Conservation (phyloP, 78 protist genomes). For the Dictyostelium capitatum region DNA sequence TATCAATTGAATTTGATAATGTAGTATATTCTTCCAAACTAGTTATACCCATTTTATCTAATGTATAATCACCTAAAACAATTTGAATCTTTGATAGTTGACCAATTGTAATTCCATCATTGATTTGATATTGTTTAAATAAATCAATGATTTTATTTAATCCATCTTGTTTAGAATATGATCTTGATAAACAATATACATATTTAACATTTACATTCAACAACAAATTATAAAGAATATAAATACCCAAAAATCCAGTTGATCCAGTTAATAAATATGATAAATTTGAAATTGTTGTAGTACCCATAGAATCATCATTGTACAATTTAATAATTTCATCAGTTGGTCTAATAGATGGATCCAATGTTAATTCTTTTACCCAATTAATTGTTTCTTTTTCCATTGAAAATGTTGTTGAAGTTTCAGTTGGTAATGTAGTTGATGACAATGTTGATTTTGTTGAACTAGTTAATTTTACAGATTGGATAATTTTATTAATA, state of each 20-base stretch:
- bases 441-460: too few relatives aligned
- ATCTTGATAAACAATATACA: conserved; percentile 37
- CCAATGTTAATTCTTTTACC: too few relatives aligned
- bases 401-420: too few relatives aligned
- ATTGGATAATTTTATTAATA: too few relatives aligned
- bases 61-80: not conserved
- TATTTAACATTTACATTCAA: not conserved
- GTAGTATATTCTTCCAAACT: not conserved
- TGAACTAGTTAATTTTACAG: too few relatives aligned
- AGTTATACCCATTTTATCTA: not conserved
- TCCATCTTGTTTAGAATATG: not conserved
- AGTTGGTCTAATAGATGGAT: too few relatives aligned
- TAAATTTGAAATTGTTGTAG: too few relatives aligned
- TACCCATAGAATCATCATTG: too few relatives aligned
- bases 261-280: conserved; percentile 64
- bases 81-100: not conserved
- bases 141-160: not conserved
- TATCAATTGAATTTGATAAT: conserved; percentile 17
- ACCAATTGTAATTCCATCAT: too few relatives aligned
- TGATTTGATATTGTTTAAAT: not conserved
- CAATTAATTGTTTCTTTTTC: too few relatives aligned
- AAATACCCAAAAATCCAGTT: conserved; percentile 22
- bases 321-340: too few relatives aligned
- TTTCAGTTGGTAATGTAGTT: too few relatives aligned
- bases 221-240: conserved; percentile 20